A percentile compares a stretch with the other conserved stretches of the same genome.
These are phyloP conservation scores for Peronospora destructor DNA, from an alignment of 352 stramenopile species.

Conservation along the genomic window DNA sequence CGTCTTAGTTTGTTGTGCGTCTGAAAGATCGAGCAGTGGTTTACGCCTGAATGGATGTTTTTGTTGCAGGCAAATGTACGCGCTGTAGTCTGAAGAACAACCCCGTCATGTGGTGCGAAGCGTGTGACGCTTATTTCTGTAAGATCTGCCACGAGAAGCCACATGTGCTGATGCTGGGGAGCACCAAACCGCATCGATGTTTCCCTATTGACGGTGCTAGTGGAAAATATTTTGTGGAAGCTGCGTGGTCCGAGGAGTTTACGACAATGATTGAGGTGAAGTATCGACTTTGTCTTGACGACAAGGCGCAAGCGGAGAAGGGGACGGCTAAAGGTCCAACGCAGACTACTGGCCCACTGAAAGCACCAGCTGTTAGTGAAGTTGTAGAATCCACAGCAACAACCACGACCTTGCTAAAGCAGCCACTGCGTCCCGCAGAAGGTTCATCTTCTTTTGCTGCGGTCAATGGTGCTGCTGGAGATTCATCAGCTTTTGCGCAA, in stretches of 20 bases:
- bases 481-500: conserved; percentile 2
- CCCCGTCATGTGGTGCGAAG: conserved; percentile 53
- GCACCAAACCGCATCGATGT: conserved; percentile 34
- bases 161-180: conserved; percentile 44
- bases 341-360: conserved; percentile 4
- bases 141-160: conserved; percentile 42
- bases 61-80: conserved; percentile 34
- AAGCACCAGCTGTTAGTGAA: conserved; percentile 3
- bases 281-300: conserved; percentile 26
- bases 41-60: not conserved
- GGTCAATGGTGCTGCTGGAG: conserved; percentile 2
- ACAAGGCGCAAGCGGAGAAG: conserved; percentile 20
- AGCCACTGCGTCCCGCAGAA: not conserved
- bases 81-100: conserved; percentile 30
- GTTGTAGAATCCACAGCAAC: conserved; percentile 1
- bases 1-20: conserved; percentile 6
- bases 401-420: not conserved
- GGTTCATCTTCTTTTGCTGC: not conserved
- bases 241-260: conserved; percentile 39
- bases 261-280: conserved; percentile 22
- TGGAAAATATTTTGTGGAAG: conserved; percentile 39
- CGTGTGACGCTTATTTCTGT: conserved; percentile 64
- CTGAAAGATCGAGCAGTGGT: not conserved
- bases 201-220: conserved; percentile 51
- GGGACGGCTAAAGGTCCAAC: conserved; percentile 6